phyloP scores from a whole-genome alignment of 2,329 filamentous ascomycete species.

The Colletotrichum sp. region DNA sequence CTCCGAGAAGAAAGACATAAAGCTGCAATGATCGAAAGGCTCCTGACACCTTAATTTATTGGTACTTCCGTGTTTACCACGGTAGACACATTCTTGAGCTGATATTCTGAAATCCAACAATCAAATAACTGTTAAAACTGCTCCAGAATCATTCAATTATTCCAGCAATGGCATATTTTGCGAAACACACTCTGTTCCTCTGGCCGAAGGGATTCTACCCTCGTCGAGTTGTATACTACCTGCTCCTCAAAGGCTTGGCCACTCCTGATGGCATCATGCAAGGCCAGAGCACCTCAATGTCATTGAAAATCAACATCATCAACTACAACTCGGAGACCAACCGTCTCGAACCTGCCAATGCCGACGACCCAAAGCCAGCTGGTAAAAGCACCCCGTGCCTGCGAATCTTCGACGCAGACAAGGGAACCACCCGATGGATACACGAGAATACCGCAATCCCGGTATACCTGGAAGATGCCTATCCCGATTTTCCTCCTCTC shows the following conservation, averaged over 20 bases:
- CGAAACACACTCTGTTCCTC: constrained; percentile 25
- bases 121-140: neutral
- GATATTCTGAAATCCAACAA: neutral
- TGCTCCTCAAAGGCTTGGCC: constrained; percentile 25
- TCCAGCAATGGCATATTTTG: neutral
- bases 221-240: constrained; percentile 25
- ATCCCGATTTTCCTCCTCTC: neutral
- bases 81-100: neutral
- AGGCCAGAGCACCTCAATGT: constrained; percentile 15
- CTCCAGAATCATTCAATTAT: neutral
- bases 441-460: constrained; percentile 25
- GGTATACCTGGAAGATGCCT: constrained; percentile 23
- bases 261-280: constrained; percentile 16
- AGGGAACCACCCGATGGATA: constrained; percentile 16
- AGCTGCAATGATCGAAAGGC: neutral
- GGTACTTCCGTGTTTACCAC: rapidly evolving
- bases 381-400: constrained; percentile 23
- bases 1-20: neutral
- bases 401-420: constrained; percentile 17
- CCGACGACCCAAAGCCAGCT: constrained; percentile 23
- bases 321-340: neutral
- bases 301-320: constrained; percentile 20
- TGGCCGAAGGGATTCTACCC: constrained; percentile 26
- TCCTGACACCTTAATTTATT: rapidly evolving
- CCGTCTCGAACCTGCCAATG: neutral